Base-by-base conservation (phyloP, 495 filamentous ascomycete genomes). In the Alectoria sarmentosa region DNA sequence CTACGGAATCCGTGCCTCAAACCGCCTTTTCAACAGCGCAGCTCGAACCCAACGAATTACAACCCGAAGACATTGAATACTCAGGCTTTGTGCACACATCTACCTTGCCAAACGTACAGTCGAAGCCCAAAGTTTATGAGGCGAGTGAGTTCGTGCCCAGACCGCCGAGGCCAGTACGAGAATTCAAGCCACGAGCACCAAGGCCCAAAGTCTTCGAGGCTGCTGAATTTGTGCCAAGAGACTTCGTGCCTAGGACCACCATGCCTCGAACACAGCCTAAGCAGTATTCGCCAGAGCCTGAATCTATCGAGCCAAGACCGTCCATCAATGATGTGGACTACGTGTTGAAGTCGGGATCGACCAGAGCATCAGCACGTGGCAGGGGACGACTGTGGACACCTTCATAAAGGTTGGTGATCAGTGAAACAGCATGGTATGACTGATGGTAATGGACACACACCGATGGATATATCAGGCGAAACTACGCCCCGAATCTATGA, bases 321-420 rank as follows among this genome's bases (percentile, higher is more conserved):
- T 64, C 63, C 5, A 66, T 61, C 32, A 64, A 65, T 13, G 69
- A 72, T 9, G 67, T 72, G 34, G 62, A 70, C 15, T 73, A 66
- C 46, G 64, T 73, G 13, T 58, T 73, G 26, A 69, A 67, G 48
- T 72, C 71, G 2, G 71, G 71, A 23, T 61, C 65, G 3, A 67
- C 71, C 9, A 64, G 71, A 34, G 71, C 68, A 46, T 63, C 66
- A 30, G 66, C 71, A 10, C 60, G 71, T 34, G 71, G 71, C n/a
- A 70, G 63, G 52, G 81, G 81, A 37, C 82, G 82, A 67, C 73
- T 83, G 34, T 83, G 81, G 81, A 65, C 63, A 28, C 63, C 63
- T 39, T 60, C 63, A 10, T 65, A 60, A 36, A 13, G 4, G 3
- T 10, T 48, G 21, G 19, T 13, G 52, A 11, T 41, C 26, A 14